Base-by-base conservation (phyloP, 331 rosid genomes). In the Malus hybrid region DNA sequence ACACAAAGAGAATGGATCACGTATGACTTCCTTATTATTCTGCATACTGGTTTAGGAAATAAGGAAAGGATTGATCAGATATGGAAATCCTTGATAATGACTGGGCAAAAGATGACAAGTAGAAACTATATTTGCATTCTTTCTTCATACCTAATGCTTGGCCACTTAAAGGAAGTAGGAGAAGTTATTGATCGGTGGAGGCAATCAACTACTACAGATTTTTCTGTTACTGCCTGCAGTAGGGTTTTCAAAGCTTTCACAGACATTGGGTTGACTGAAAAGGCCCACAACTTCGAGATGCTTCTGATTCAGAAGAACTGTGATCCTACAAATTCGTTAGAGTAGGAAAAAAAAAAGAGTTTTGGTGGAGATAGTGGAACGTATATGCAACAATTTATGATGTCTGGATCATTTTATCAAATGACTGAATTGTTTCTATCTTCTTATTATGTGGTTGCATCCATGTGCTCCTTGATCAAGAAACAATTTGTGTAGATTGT, bases 101-200 rank as follows among this genome's bases (percentile, higher is more conserved):
- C 97, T 2, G 84, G 81, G 57, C 93, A 87, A 76, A 92, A 90
- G 85, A 90, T 94, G 97, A 83, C 84, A 20, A 80, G 90, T 81
- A 87, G 97, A 79, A 92, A 86, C 71, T 92, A 90, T 60, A 78
- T 85, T 36, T 94, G 93, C 70, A 50, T 89, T 19, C 79, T 94
- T 76, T 90, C 96, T 61, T 91, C 96, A 5, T 94, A 94, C 87
- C 76, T 92, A 73, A 87, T 94, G 82, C 92, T 90, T 56, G 93
- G 88, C 46, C 86, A 90, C 39, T 65, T 71, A 78, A 85, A 86
- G 78, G 99, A 89, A 83, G 91, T 73, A 12, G 90, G 79, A 31
- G 92, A 88, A 79, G 86, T 92, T 70, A 83, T 94, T 75, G 97
- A 92, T 78, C 96, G 82, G 62, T 94, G 99, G 99, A 90, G 71